phyloP scores from a whole-genome alignment of 768 basidiomycete genomes.

The Tulasnella sp. region DNA sequence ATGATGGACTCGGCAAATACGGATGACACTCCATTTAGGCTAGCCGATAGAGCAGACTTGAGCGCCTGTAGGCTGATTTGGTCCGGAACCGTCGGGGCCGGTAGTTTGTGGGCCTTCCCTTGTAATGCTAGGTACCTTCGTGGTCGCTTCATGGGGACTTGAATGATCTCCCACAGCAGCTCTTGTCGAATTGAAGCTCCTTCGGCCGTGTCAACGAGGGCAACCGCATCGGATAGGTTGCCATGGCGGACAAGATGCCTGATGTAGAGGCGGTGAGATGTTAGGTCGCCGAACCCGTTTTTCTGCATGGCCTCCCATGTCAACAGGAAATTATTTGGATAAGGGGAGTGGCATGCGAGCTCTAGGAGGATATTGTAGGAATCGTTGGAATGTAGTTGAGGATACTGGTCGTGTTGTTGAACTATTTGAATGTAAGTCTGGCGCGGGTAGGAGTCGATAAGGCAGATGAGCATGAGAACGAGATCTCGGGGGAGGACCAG shows the following conservation, averaged over 20 bases:
- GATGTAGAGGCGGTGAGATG: background rate
- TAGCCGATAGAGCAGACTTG: background rate
- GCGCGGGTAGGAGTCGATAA: background rate
- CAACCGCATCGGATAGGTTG: background rate
- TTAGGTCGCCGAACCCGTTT: background rate
- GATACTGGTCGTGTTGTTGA: conserved; percentile 8
- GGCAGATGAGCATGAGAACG: conserved; percentile 1
- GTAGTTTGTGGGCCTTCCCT: background rate
- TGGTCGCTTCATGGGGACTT: background rate
- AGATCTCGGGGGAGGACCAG: conserved; percentile 1
- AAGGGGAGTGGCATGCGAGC: background rate
- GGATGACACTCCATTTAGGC: background rate
- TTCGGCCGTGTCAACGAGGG: background rate
- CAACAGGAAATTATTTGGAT: background rate
- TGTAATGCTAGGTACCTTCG: background rate
- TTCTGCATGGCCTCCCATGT: background rate
- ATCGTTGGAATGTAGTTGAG: conserved; percentile 2
- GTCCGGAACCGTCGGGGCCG: background rate
- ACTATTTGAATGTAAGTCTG: background rate
- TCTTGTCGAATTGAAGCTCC: background rate
- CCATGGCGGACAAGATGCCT: conserved; percentile 7
- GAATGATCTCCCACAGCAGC: conserved; percentile 2
- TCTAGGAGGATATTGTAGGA: conserved; percentile 13
- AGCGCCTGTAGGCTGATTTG: background rate
- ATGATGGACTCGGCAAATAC: background rate